Evolutionary conservation across 2,329 filamentous ascomycete species (phyloP).

Genomic region (Alternaria solani): DNA sequence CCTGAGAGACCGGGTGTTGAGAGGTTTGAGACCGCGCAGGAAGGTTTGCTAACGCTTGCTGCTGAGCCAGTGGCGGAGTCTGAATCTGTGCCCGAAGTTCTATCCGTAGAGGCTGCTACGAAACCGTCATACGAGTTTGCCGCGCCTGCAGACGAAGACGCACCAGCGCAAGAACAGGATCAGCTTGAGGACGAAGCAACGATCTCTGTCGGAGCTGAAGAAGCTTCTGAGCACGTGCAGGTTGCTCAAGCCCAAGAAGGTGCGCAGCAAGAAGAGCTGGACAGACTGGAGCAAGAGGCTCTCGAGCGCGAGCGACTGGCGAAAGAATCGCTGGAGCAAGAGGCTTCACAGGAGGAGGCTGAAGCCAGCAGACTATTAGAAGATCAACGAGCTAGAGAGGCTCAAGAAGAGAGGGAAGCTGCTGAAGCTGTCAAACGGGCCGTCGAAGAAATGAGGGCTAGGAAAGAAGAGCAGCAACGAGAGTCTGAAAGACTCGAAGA

Average conservation of each 20-base stretch:
- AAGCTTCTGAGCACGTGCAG: neutral
- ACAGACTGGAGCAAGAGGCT: slow-evolving; percentile 14
- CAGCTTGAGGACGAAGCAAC: slow-evolving; percentile 7
- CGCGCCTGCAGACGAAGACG: neutral
- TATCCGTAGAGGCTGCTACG: neutral
- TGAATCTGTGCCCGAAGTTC: neutral
- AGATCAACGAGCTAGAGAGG: neutral
- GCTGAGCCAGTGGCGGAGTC: neutral
- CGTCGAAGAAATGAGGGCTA: neutral
- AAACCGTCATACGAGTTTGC: slow-evolving; percentile 4
- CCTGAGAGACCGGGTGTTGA: neutral
- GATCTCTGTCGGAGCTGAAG: slow-evolving; percentile 1
- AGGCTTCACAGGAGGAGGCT: slow-evolving; percentile 6
- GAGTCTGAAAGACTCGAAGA: slow-evolving; percentile 9
- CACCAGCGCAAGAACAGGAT: slow-evolving; percentile 3
- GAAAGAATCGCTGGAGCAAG: neutral
- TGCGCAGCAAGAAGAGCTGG: slow-evolving; percentile 1
- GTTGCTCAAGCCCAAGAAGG: neutral
- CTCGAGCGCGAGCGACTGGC: slow-evolving; percentile 10
- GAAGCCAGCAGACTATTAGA: slow-evolving; percentile 7
- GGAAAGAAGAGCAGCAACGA: slow-evolving; percentile 1
- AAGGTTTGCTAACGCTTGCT: neutral
- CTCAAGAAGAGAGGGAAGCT: slow-evolving; percentile 11
- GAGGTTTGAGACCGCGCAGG: neutral
- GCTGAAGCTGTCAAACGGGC: slow-evolving; percentile 7